Base-by-base conservation (phyloP, 805 yeast genomes). In the Yarrowia keelungensis region DNA sequence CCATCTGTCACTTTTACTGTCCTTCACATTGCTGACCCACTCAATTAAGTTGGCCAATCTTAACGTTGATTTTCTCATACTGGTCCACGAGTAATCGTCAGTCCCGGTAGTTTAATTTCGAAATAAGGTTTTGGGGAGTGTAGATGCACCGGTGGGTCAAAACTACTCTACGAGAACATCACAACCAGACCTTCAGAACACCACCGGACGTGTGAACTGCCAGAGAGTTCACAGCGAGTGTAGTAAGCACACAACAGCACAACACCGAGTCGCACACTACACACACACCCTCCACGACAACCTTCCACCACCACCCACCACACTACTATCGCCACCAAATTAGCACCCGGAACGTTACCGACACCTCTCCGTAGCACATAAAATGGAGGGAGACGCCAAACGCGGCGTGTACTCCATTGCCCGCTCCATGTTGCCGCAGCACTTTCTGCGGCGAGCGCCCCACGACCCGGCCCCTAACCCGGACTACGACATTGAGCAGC, bases 401-500 rank as follows among this genome's bases (percentile, higher is more conserved):
- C 50, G 51, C 41, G 65, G 51, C 26, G 65, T 59, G 51, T 59
- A 59, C 51, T 59, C 65, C 42, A 59, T 59, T 35, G 65, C 65
- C 3, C 65, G 65, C 15, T 59, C 65, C 36, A 59, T 59, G 65
- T 42, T 59, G 51, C 65, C 65, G 35, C 65, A 59, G 42, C 50
- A 59, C 19, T 59, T 59, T 42, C 51, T 59, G 65, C 41, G 65
- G 19, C 50, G 51, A 3, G 41, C 73, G 3, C 54, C 42, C 67
- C 32, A 41, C 41, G 70, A 67, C 22, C 32, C 32, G 32, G 32
- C 7, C 32, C 7, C 32, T 5, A 5, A 3, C 32, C 7, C 32
- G 32, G 69, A 69, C 19, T 73, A 69, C 69, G 75, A 73, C 65
- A 39, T 73, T 15, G 61, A 71, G 15, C 73, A 73, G 61, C 74